Evolutionary conservation across 2,329 filamentous ascomycete species (phyloP), one percentile per base, ranked within the genome.

Genomic region (Pseudogymnoascus sp.): DNA sequence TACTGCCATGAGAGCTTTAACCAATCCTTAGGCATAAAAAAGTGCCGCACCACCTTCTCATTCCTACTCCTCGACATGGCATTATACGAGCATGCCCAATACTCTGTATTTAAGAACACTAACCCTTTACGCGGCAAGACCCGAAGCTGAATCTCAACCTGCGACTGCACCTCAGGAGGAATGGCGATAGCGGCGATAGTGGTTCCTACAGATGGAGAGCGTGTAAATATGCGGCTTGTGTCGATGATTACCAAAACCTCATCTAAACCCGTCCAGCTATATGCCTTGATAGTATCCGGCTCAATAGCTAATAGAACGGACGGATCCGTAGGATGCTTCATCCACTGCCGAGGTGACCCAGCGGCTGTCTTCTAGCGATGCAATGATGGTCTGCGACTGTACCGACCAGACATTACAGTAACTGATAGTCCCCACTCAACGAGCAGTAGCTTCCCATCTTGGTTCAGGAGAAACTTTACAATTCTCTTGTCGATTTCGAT

Each of bases 11-110:
- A 21, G 21, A 21, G 21, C 21, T 62, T 60, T 24, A 60, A n/a
- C 61, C 61, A 62, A 36, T 62, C 54, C 24, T 29, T n/a, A 2
- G 61, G 61, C 6, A 62, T 29, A 17, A 60, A 60, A 31, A 47
- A 62, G 26, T 62, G 39, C 31, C 33, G 15, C 24, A 47, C 39
- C 5, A 62, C 24, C 29, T 59, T 62, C 6, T 59, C 50, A 13
- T 15, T 37, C 24, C 29, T 26, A 8, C 13, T 26, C 26, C 35
- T 37, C 4, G 44, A 7, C n/a, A 36, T 40, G 15, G 44, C 29
- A 9, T 40, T 21, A 7, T 4, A 37, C n/a, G 61, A 60, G n/a
- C 61, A 62, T 24, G 60, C 37, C 39, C 17, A 62, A 11, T 21
- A 47, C 7, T 60, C 13, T 17, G 60, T 62, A 31, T 60, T 37